These are phyloP conservation scores for Platismatia glauca DNA, from an alignment of 495 filamentous ascomycete species.

Conservation along the genomic window DNA sequence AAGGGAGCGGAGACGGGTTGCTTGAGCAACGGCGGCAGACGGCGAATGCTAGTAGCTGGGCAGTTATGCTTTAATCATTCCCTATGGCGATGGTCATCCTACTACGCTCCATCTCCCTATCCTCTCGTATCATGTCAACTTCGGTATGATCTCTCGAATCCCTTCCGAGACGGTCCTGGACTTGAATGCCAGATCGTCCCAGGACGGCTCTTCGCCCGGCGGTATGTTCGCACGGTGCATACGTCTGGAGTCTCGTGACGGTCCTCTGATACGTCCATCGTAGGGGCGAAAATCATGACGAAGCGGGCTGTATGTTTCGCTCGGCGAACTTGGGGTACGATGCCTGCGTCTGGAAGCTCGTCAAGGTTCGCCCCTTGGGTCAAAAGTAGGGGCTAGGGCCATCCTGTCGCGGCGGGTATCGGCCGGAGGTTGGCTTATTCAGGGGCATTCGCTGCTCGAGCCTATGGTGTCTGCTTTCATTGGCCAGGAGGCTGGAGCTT, in stretches of 20 bases:
- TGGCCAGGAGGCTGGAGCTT: not conserved
- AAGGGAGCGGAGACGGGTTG: not conserved
- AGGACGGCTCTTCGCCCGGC: not conserved
- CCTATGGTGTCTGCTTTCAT: not conserved
- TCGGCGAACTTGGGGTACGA: not conserved
- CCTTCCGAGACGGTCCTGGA: not conserved
- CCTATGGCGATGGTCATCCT: not conserved
- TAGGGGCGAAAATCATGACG: not conserved
- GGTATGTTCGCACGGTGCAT: not conserved
- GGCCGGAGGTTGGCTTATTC: not conserved
- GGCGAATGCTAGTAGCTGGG: not conserved
- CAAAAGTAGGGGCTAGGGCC: not conserved
- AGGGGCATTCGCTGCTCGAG: not conserved
- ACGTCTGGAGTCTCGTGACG: not conserved
- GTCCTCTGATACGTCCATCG: not conserved
- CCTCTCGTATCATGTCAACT: not conserved
- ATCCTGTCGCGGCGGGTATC: not conserved
- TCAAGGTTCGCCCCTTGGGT: not conserved
- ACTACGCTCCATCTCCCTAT: not conserved
- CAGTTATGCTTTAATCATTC: not conserved
- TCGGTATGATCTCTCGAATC: not conserved
- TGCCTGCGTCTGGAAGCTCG: not conserved
- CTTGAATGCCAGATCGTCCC: not conserved
- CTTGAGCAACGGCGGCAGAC: not conserved
- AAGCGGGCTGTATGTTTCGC: not conserved